Base-by-base conservation (phyloP, 2,329 filamentous ascomycete species). In the Kalaharituber pfeilii region DNA sequence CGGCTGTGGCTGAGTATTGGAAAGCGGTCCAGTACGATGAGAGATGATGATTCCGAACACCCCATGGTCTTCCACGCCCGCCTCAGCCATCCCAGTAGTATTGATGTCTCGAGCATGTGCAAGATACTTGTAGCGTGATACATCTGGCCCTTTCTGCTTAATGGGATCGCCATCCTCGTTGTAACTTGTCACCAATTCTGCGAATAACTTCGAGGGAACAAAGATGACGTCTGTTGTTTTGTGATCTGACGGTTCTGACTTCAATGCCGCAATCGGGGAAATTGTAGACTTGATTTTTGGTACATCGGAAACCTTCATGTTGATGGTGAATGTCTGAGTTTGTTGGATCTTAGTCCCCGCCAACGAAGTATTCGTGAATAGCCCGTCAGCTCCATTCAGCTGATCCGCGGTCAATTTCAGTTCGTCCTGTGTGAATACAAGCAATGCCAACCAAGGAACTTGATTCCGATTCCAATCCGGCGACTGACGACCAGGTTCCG, bases 41-140 rank as follows among this genome's bases (percentile, higher is more conserved):
- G 63, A 62, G 0, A 72, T 55, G 1, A 72, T 65, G 18, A 72
- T 63, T 6, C 56, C 60, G 30, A 68, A 71, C 1, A 66, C 53
- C 11, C 62, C 54, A 2, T 26, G 13, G 1, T 53, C 52, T 22
- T 47, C 47, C 51, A 28, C 60, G 54, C 62, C 68, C 28, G 47
- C 67, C 0, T 59, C 56, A 0, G 69, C 65, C 63, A 71, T 70
- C 0, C 70, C 70, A 0, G 55, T 51, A 0, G 63, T 65, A 51
- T 71, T 70, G 55, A 73, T 66, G 9, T 68, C 63, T 0, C 70
- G 66, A 0, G 70, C 67, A 51, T 74, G 71, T 1, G 71, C 60
- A 4, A 72, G 59, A 33, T 62, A 69, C 28, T 64, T 55, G 56
- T 67, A 66, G 20, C 57, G 60, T 0, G 51, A 56, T 1, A 62